Evolutionary conservation across 202 grass and related monocot species (phyloP).

Genomic region (Schoenoplectus triqueter): DNA sequence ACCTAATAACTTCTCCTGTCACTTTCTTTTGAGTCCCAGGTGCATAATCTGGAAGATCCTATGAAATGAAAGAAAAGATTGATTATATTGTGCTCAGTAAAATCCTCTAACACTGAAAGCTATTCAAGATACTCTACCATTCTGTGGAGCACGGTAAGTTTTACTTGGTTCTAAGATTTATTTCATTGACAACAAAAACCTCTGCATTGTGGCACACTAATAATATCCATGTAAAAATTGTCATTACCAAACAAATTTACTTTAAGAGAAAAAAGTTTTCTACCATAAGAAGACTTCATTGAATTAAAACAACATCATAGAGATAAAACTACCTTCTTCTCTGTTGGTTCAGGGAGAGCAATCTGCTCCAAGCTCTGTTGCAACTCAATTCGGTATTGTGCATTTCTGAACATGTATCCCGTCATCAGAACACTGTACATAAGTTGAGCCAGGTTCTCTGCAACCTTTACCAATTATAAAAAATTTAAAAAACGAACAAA

Average conservation of each 20-base stretch:
- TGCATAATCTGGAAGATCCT: slow-evolving; percentile 73
- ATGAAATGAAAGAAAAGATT: slow-evolving; percentile 30
- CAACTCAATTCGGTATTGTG: slow-evolving; percentile 77
- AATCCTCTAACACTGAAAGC: slow-evolving; percentile 25
- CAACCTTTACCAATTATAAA: slow-evolving; percentile 62
- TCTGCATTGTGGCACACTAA: not conserved
- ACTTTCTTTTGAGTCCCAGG: slow-evolving; percentile 95
- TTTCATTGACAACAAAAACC: not conserved
- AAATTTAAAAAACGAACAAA: slow-evolving; percentile 20
- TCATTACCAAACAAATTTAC: slow-evolving; percentile 14
- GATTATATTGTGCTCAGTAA: slow-evolving; percentile 31
- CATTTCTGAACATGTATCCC: slow-evolving; percentile 99
- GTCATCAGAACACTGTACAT: slow-evolving; percentile 97
- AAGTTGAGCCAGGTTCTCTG: slow-evolving; percentile 92
- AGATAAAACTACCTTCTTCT: slow-evolving; percentile 51
- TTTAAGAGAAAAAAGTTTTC: not conserved
- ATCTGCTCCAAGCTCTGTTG: slow-evolving; percentile 89
- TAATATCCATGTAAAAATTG: slow-evolving; percentile 20
- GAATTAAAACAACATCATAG: not conserved
- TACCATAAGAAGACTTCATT: not conserved
- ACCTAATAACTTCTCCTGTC: slow-evolving; percentile 84
- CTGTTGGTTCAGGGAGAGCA: slow-evolving; percentile 75
- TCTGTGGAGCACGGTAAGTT: not conserved
- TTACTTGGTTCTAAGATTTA: not conserved
- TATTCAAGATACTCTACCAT: not conserved